These are phyloP conservation scores for Inga oerstediana DNA, from an alignment of 306 rosid species.

Conservation along the genomic window DNA sequence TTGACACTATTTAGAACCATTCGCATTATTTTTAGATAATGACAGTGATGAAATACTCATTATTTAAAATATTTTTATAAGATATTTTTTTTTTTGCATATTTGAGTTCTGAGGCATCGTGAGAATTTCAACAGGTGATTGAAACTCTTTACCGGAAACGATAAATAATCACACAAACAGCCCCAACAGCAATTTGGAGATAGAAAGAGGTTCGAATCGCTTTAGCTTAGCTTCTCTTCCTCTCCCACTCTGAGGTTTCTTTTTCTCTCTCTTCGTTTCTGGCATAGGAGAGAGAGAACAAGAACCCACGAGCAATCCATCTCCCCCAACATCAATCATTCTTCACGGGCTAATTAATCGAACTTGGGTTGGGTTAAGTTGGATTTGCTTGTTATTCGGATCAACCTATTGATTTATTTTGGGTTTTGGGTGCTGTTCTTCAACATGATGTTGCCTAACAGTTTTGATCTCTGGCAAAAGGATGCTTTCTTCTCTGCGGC, in stretches of 20 bases:
- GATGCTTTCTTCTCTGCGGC: slow-evolving; percentile 19
- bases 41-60: too few relatives aligned
- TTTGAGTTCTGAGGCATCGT: neutral
- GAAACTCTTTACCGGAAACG: neutral
- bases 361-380: neutral
- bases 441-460: neutral
- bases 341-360: neutral
- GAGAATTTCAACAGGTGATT: neutral
- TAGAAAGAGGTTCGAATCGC: neutral
- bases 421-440: neutral
- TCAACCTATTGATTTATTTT: neutral
- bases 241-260: neutral
- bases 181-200: neutral
- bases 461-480: slow-evolving; percentile 17
- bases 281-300: neutral
- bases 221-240: neutral
- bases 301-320: neutral
- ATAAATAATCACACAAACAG: neutral
- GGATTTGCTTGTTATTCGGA: neutral
- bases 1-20: too few relatives aligned
- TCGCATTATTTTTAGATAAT: too few relatives aligned
- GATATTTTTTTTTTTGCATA: too few relatives aligned
- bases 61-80: too few relatives aligned
- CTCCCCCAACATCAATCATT: neutral
- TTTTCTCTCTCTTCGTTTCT: neutral